These are phyloP conservation scores for Penicillium paxilli DNA, from an alignment of 495 filamentous ascomycete genomes.

Conservation along the genomic window DNA sequence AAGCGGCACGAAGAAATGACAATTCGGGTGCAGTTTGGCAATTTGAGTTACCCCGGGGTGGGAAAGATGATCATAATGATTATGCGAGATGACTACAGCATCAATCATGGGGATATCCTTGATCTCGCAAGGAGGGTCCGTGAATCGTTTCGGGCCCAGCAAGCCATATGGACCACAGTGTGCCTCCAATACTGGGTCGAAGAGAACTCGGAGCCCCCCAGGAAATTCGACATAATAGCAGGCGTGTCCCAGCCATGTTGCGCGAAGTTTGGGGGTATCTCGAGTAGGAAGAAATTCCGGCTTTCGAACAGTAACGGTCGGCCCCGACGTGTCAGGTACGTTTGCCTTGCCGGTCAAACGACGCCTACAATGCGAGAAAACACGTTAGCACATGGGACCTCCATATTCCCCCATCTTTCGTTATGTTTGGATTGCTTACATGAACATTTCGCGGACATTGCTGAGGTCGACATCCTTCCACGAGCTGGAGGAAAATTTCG, in stretches of 20 bases:
- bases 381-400: not conserved
- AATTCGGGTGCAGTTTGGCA: slow-evolving; percentile 69
- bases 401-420: not conserved
- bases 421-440: slow-evolving; percentile 14
- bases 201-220: slow-evolving; percentile 80
- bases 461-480: slow-evolving; percentile 26
- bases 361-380: slow-evolving; percentile 42
- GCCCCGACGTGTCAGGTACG: slow-evolving; percentile 61
- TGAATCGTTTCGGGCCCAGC: slow-evolving; percentile 78
- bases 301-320: slow-evolving; percentile 65
- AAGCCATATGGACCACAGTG: slow-evolving; percentile 77
- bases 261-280: slow-evolving; percentile 63
- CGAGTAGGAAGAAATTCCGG: slow-evolving; percentile 69
- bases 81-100: slow-evolving; percentile 87
- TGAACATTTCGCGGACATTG: slow-evolving; percentile 16
- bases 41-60: slow-evolving; percentile 72
- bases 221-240: slow-evolving; percentile 95
- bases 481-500: slow-evolving; percentile 27
- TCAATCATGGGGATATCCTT: slow-evolving; percentile 82
- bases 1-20: slow-evolving; percentile 85
- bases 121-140: slow-evolving; percentile 73
- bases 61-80: slow-evolving; percentile 92
- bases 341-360: slow-evolving; percentile 58
- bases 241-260: slow-evolving; percentile 96
- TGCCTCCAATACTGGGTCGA: slow-evolving; percentile 92